phyloP scores from a whole-genome alignment of 2,329 filamentous ascomycete genomes.

The Saccharata proteae region DNA sequence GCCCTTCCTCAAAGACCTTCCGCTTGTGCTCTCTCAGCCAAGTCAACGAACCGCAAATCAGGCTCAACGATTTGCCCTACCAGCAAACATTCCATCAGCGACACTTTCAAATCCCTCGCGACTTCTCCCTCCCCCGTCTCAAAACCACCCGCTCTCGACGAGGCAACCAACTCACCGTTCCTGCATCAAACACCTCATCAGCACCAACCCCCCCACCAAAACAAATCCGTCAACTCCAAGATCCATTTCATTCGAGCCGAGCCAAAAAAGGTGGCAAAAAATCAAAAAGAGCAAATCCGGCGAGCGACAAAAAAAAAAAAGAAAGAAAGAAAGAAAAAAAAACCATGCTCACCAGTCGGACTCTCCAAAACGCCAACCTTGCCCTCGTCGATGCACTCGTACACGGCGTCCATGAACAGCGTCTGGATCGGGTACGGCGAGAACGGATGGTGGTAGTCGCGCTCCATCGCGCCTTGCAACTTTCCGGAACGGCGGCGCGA shows the following conservation, averaged over 20 bases:
- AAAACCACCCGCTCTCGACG: no score
- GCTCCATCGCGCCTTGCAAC: no score
- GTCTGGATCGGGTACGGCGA: constrained; percentile 78
- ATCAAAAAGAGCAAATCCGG: background rate
- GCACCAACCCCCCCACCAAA: background rate
- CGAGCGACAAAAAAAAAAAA: no score
- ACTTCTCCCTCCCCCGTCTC: no score
- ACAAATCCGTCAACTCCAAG: no score
- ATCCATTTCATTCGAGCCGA: constrained; percentile 22
- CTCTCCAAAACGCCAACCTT: constrained; percentile 85
- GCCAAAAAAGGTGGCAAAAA: no score
- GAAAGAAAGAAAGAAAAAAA: no score
- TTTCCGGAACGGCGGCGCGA: no score
- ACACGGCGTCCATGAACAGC: constrained; percentile 76
- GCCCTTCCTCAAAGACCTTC: constrained; percentile 41
- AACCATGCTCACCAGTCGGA: constrained; percentile 58
- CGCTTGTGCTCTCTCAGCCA: constrained; percentile 81
- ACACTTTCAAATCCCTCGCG: no score
- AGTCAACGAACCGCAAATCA: constrained; percentile 79
- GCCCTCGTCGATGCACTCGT: constrained; percentile 63
- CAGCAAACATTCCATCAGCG: no score
- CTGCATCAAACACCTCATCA: constrained; percentile 16
- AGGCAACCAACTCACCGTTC: constrained; percentile 26
- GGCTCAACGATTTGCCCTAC: constrained; percentile 77
- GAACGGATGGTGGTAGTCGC: constrained; percentile 78